These are phyloP conservation scores for Amanita jacksonii DNA, from an alignment of 768 basidiomycete genomes.

Conservation along the genomic window DNA sequence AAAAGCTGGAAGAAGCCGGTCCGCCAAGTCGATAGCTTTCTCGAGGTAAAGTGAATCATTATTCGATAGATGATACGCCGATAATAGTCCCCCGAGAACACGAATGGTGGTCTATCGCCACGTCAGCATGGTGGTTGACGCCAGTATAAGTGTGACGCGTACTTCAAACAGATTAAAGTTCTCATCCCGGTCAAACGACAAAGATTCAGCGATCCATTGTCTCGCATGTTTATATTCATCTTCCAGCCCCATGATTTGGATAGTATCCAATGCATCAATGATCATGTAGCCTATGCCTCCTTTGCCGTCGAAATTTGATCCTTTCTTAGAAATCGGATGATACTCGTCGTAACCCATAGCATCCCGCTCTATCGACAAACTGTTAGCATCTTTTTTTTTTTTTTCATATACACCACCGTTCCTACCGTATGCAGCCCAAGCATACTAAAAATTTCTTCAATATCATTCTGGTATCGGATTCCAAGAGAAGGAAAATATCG, in stretches of 20 bases:
- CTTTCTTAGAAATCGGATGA: conserved; percentile 68
- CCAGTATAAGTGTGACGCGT: conserved; percentile 44
- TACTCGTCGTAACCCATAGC: conserved; percentile 94
- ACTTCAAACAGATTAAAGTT: conserved; percentile 89
- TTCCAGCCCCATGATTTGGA: conserved; percentile 78
- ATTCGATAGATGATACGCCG: conserved; percentile 75
- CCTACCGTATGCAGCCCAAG: conserved; percentile 81
- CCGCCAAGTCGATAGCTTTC: conserved; percentile 74
- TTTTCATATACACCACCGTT: conserved; percentile 5
- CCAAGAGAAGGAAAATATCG: not conserved
- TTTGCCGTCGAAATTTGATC: conserved; percentile 66
- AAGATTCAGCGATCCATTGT: conserved; percentile 60
- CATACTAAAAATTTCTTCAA: conserved; percentile 42
- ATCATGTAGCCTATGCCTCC: conserved; percentile 91
- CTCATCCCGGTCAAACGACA: conserved; percentile 75
- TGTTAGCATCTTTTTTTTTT: not conserved
- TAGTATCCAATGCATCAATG: conserved; percentile 80
- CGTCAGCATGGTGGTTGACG: conserved; percentile 16
- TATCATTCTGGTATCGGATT: conserved; percentile 7
- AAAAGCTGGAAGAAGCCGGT: conserved; percentile 76
- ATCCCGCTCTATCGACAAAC: conserved; percentile 53
- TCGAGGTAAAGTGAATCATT: conserved; percentile 65
- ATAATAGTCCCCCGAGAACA: conserved; percentile 82
- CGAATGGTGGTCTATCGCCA: conserved; percentile 76
- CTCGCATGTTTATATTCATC: conserved; percentile 77